Percentiles rank a stretch among this genome's conserved stretches.
These are phyloP conservation scores for Hypoxylon intermedium DNA, from an alignment of 495 filamentous ascomycete species.

Conservation along the genomic window DNA sequence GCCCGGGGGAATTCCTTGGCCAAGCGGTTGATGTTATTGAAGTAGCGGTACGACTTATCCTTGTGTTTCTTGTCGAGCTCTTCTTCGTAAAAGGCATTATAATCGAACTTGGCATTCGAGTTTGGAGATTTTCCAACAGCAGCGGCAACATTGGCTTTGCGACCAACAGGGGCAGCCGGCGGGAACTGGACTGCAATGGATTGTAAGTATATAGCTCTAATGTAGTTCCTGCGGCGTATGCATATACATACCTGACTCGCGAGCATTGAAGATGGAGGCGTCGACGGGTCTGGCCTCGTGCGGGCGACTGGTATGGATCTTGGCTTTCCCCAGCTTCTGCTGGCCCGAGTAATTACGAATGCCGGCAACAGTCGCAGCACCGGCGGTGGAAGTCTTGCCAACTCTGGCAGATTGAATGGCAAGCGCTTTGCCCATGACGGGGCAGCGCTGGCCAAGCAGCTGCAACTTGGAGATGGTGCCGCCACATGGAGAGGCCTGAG, in stretches of 20 bases:
- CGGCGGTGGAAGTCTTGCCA: conserved; percentile 41
- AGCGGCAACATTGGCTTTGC: conserved; percentile 42
- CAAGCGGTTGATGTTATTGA: conserved; percentile 99
- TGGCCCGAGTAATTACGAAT: conserved; percentile 55
- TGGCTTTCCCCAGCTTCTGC: conserved; percentile 65
- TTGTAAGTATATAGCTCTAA: conserved; percentile 30
- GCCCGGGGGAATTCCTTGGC: conserved; percentile 95
- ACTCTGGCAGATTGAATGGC: conserved; percentile 77
- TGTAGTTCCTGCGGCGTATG: neutral
- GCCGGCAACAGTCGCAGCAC: conserved; percentile 52
- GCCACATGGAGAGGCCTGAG: conserved; percentile 74
- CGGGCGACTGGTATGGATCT: conserved; percentile 77
- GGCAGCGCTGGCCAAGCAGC: conserved; percentile 91
- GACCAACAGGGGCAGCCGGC: conserved; percentile 45
- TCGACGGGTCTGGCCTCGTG: conserved; percentile 77
- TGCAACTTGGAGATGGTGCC: conserved; percentile 97
- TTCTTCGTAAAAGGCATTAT: conserved; percentile 83
- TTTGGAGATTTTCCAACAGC: conserved; percentile 22
- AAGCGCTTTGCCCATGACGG: conserved; percentile 97
- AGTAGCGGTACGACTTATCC: conserved; percentile 99
- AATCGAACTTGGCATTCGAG: conserved; percentile 73
- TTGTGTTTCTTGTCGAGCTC: conserved; percentile 99
- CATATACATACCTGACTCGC: conserved; percentile 62
- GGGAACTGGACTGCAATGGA: conserved; percentile 48
- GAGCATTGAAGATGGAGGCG: conserved; percentile 63